Base-by-base conservation (phyloP, 2,329 filamentous ascomycete species). In the Coleophoma cylindrospora region DNA sequence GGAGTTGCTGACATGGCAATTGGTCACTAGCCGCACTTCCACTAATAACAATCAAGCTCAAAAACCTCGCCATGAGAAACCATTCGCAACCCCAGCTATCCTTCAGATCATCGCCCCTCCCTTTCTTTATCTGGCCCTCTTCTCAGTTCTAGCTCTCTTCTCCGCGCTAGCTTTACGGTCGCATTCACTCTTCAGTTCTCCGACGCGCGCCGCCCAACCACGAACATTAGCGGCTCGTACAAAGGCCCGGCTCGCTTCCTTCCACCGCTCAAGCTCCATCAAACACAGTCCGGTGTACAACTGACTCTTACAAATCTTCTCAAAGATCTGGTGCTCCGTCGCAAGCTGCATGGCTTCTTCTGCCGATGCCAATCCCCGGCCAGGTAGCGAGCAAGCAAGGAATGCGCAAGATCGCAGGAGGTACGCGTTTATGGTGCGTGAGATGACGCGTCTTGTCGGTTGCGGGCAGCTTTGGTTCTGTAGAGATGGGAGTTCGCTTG, bases 141-240 rank as follows among this genome's bases (percentile, higher is more conserved):
- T 27, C 22, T 27, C 22, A 27, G n/a, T n/a, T n/a, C n/a, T 19
- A 19, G 19, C 19, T 19, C 19, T 19, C 19, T 19, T 37, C 12
- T 37, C 34, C 34, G 13, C 36, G 4, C 7, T 38, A 7, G 15
- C 14, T 14, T 38, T 38, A 6, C 12, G 14, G 14, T 38, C 36
- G 12, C 36, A 38, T 38, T 38, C 36, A 14, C 36, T 38, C 36
- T n/a, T 38, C 12, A 38, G 15, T 38, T 32, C 38, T 22, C 19
- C 4, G 3, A 45, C 47, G n/a, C 36, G 48, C 1, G 44, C 27
- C 19, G 17, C 32, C 47, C 44, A 51, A 2, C 48, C 50, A 36
- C 50, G 50, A 11, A 57, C 43, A 46, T 49, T 54, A 8, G 54
- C 55, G 8, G 55, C 55, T 51, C 49, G 53, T 3, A 49, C 51